Base-by-base conservation (phyloP, 768 basidiomycete species). In the Paxillus rubicundulus region DNA sequence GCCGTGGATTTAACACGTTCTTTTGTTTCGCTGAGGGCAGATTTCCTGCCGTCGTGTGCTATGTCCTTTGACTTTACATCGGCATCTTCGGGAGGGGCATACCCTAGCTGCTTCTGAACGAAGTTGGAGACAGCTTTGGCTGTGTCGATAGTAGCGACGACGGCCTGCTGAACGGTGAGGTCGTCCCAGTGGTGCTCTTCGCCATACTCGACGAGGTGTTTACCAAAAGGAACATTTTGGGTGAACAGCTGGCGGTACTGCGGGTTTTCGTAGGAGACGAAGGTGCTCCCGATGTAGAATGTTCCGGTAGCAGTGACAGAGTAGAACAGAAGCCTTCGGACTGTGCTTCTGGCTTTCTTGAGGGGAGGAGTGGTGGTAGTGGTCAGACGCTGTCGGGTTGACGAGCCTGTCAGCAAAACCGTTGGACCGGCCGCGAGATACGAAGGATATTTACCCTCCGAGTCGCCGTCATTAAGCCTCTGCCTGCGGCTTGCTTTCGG, bases 161-260 rank as follows among this genome's bases (percentile, higher is more conserved):
- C 61, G 39, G 82, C 77, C 55, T 85, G 77, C 47, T 79, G 74
- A 17, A 82, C 53, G 30, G 90, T 89, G 54, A 91, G 71, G 6
- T 77, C 80, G 60, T 94, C 89, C 89, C 91, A 94, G 13, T 83
- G 79, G 51, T 84, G 75, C 27, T 79, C 76, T 63, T 97, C 92
- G 9, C 87, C 89, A 63, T 84, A 92, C 53, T 94, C 87, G 37
- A 95, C 76, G 69, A 95, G 76, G 16, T 80, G 65, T 56, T 86
- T 80, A 27, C 85, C 93, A 36, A 90, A 77, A 2, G 95, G 95
- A 49, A 94, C 83, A 39, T 81, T 76, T 60, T 86, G 82, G 50
- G 84, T 78, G 76, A 97, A 97, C 66, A 96, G 78, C 58, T 95
- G 88, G 65, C 89, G 85, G 75, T 95, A 97, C 2, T 75, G 68